Percentiles rank a stretch among this genome's conserved stretches.
Conservation (phyloP, 2,329 filamentous ascomycete genomes). For the Zasmidium angulare region DNA sequence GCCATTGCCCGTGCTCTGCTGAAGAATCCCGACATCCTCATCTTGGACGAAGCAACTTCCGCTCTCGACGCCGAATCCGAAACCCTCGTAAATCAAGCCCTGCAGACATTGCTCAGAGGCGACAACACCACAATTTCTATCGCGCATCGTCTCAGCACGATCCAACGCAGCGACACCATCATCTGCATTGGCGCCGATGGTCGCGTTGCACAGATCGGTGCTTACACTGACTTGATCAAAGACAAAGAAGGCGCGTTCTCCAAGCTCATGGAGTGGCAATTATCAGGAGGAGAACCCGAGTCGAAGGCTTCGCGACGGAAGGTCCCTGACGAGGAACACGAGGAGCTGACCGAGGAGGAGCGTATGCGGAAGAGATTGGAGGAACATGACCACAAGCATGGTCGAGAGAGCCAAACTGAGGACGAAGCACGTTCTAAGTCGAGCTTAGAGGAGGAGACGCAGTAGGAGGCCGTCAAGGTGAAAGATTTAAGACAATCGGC, state of each 20-base stretch:
- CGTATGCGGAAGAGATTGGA: constrained; percentile 48
- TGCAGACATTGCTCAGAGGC: constrained; percentile 75
- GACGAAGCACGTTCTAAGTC: constrained; percentile 30
- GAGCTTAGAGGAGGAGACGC: constrained; percentile 39
- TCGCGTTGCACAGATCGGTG: constrained; percentile 85
- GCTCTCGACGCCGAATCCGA: constrained; percentile 96
- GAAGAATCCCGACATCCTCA: constrained; percentile 94
- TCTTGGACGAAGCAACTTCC: constrained; percentile 92
- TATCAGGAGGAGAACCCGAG: constrained; percentile 73
- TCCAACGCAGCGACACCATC: constrained; percentile 92
- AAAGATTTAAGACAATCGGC: constrained; percentile 31
- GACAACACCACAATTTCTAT: constrained; percentile 97
- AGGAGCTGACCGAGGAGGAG: constrained; percentile 39
- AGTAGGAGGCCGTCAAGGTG: constrained; percentile 31
- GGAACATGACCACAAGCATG: constrained; percentile 28
- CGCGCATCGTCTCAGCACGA: constrained; percentile 91
- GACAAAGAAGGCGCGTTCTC: constrained; percentile 81
- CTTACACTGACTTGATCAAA: constrained; percentile 72
- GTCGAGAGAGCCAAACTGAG: constrained; percentile 28
- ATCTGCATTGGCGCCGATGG: constrained; percentile 87
- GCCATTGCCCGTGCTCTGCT: constrained; percentile 92
- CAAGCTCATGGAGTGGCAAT: constrained; percentile 98
- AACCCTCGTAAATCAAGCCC: constrained; percentile 89
- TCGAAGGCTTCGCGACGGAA: constrained; percentile 11
- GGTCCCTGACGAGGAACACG: constrained; percentile 19